Percentiles rank a stretch among this genome's conserved stretches.
Conservation (phyloP, 208 protist species). For the Trypanosoma brucei region DNA sequence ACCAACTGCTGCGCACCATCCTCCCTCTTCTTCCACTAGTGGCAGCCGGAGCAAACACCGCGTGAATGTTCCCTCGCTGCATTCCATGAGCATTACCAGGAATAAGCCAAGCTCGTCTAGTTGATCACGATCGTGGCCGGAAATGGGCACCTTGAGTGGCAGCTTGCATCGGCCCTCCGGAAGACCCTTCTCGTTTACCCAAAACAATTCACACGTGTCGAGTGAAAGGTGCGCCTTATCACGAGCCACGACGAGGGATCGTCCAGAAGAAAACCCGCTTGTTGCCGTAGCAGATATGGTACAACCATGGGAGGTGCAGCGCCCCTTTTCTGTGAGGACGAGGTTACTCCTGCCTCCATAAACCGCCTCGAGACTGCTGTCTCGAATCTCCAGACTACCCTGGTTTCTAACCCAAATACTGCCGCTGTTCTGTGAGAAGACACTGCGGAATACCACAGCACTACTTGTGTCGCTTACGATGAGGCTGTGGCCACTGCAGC, state of each 20-base stretch:
- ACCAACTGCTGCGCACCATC: slow-evolving; percentile 2
- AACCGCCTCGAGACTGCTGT: slow-evolving; percentile 9
- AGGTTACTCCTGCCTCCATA: slow-evolving; percentile 2
- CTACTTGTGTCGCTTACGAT: slow-evolving; percentile 14
- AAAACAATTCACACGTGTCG: slow-evolving; percentile 16
- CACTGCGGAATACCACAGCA: slow-evolving; percentile 5
- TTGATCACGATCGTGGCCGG: background rate
- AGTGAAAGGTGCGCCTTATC: slow-evolving; percentile 15
- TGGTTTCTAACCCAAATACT: slow-evolving; percentile 21
- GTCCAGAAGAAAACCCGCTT: background rate
- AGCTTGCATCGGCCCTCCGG: background rate
- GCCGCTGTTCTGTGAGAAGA: slow-evolving; percentile 13
- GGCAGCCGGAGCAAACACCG: slow-evolving; percentile 18
- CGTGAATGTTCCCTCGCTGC: slow-evolving; percentile 17
- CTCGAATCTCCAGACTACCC: slow-evolving; percentile 12
- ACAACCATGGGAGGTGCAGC: slow-evolving; percentile 12
- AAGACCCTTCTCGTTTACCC: slow-evolving; percentile 1
- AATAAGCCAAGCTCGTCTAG: slow-evolving; percentile 9
- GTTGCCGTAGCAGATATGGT: background rate
- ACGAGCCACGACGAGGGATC: slow-evolving; percentile 11
- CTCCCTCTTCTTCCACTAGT: background rate
- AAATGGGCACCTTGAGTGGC: background rate
- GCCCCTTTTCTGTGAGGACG: slow-evolving; percentile 11
- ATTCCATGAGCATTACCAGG: slow-evolving; percentile 10
- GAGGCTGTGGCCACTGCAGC: slow-evolving; percentile 16